Conservation (phyloP, 345 rosid genomes). For the Gossypioides kirkii region DNA sequence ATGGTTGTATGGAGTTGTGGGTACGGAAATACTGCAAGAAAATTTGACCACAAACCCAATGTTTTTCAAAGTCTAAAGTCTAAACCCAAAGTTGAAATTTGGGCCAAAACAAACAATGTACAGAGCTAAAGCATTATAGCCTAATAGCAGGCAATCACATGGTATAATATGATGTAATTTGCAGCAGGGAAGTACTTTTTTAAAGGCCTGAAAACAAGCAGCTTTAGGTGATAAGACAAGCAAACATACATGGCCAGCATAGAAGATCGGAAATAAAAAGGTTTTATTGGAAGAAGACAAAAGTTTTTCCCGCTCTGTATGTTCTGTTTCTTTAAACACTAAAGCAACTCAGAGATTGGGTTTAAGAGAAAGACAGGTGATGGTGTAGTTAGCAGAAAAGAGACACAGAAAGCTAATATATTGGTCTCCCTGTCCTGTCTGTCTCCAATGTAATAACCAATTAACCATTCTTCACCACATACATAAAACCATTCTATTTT, state of each 20-base stretch:
- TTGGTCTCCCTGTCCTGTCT: conserved; percentile 18
- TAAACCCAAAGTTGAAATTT: not conserved
- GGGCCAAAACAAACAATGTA: not conserved
- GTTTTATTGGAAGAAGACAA: conserved; percentile 34
- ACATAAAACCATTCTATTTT: not conserved
- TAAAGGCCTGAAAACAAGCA: conserved; percentile 4
- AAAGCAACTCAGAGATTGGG: conserved; percentile 3
- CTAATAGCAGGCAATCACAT: not conserved
- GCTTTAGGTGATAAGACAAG: conserved; percentile 18
- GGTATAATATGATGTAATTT: not conserved
- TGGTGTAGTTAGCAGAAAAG: conserved; percentile 16
- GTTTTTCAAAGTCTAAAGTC: not conserved
- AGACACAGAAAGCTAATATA: conserved; percentile 17
- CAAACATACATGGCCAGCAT: not conserved
- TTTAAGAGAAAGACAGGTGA: not conserved
- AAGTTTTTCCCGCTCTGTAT: conserved; percentile 16
- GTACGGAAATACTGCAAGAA: conserved; percentile 69
- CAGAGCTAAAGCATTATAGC: not conserved
- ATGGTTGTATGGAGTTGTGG: conserved; percentile 72
- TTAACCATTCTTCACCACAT: not conserved
- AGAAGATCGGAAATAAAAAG: conserved; percentile 21
- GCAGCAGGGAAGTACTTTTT: not conserved
- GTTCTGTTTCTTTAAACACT: conserved; percentile 2
- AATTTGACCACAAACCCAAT: conserved; percentile 2
- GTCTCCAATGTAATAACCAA: conserved; percentile 6